Evolutionary conservation across 345 rosid species (phyloP).

Genomic region (Hibiscus trionum): DNA sequence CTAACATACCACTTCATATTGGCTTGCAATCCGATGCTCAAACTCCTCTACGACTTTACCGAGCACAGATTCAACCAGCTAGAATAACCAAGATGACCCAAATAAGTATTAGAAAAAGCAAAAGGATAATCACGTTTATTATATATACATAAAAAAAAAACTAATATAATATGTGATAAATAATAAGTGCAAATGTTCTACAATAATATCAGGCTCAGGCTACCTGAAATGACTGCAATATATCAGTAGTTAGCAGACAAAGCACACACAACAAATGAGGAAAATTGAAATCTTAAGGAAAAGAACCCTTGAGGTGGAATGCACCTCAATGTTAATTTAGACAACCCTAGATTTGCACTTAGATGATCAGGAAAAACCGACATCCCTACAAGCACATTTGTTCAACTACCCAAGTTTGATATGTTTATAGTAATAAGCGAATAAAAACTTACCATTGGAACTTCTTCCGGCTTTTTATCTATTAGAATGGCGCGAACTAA

Average conservation of each 20-base stretch:
- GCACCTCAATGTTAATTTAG: no score
- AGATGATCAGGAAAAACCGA: no score
- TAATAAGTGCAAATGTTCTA: neutral
- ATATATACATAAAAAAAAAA: neutral
- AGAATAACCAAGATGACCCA: slow-evolving; percentile 19
- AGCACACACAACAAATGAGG: neutral
- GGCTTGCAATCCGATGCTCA: slow-evolving; percentile 70
- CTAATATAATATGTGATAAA: neutral
- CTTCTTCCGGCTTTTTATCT: slow-evolving; percentile 82
- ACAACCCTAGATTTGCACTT: no score
- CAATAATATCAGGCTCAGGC: neutral
- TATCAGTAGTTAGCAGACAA: neutral
- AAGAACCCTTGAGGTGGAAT: no score
- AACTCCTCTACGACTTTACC: slow-evolving; percentile 79
- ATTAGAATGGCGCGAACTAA: slow-evolving; percentile 69
- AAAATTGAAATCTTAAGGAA: neutral
- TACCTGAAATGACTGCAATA: neutral
- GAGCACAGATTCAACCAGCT: slow-evolving; percentile 90
- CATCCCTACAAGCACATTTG: no score
- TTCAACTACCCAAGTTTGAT: no score
- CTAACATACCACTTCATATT: slow-evolving; percentile 48
- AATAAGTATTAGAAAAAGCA: slow-evolving; percentile 15
- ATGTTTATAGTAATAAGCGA: no score
- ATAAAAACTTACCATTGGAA: slow-evolving; percentile 36
- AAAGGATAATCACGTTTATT: neutral